Evolutionary conservation across 2,329 filamentous ascomycete genomes (phyloP).

Genomic region (Akanthomyces uredinophilus): DNA sequence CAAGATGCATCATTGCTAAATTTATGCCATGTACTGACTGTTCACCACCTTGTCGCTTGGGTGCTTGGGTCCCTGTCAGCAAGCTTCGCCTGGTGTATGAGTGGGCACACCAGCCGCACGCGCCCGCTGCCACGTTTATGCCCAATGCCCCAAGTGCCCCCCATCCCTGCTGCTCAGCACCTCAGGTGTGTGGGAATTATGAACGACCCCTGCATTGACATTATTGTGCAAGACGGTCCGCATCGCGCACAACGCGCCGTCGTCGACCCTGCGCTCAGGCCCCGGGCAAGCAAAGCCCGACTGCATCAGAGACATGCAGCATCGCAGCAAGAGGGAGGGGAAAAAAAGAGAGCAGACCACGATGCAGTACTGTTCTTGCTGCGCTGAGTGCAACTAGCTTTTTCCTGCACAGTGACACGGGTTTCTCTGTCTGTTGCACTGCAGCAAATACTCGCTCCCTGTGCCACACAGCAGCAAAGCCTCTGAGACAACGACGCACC

Average conservation of each 20-base stretch:
- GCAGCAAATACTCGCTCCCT: neutral
- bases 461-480: neutral
- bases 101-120: no score
- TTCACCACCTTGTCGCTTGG: no score
- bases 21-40: no score
- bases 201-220: neutral
- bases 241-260: neutral
- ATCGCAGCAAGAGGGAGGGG: no score
- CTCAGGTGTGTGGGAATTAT: neutral
- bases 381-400: neutral
- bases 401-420: neutral
- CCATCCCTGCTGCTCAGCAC: no score
- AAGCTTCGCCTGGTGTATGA: no score
- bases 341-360: neutral
- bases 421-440: constrained; percentile 1
- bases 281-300: neutral
- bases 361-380: neutral
- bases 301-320: constrained; percentile 13
- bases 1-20: no score
- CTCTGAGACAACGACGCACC: neutral
- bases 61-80: no score
- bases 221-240: neutral
- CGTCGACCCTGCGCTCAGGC: constrained; percentile 1
- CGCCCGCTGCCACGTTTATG: neutral
- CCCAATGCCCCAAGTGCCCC: no score